Percentiles rank a stretch among this genome's conserved stretches.
These are phyloP conservation scores for Adansonia gregorii DNA, from an alignment of 441 rosid genomes.

Conservation along the genomic window DNA sequence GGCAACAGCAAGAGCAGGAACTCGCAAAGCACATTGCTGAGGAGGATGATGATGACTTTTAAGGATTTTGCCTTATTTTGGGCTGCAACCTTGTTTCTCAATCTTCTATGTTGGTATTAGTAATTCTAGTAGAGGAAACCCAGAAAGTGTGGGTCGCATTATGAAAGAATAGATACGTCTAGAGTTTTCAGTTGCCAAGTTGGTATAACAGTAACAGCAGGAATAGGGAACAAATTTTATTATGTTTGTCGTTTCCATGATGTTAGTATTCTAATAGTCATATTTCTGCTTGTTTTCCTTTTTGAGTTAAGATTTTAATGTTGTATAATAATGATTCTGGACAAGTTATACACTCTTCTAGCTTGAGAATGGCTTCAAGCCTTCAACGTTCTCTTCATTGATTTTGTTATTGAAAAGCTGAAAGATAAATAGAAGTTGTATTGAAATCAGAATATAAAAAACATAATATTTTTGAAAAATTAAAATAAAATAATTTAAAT, in stretches of 20 bases:
- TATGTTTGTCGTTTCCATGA: too few species aligned
- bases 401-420: not conserved
- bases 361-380: conserved; percentile 5
- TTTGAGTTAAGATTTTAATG: not conserved
- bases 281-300: not conserved
- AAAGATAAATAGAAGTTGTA: not conserved
- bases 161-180: too few species aligned
- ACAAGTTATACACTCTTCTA: not conserved
- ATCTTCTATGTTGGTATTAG: not conserved
- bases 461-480: not conserved
- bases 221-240: too few species aligned
- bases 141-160: too few species aligned
- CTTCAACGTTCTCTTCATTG: conserved; percentile 4
- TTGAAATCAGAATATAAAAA: not conserved
- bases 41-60: conserved; percentile 66
- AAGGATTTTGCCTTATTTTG: conserved; percentile 6
- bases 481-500: too few species aligned
- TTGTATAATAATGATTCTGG: not conserved
- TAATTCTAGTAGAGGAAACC: not conserved
- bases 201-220: too few species aligned
- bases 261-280: too few species aligned
- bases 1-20: conserved; percentile 71
- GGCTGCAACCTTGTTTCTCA: not conserved
- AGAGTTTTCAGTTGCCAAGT: too few species aligned
- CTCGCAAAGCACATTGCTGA: conserved; percentile 66